phyloP scores from a whole-genome alignment of 371 early-diverging fungal genomes.

The Synchytrium microbalum region DNA sequence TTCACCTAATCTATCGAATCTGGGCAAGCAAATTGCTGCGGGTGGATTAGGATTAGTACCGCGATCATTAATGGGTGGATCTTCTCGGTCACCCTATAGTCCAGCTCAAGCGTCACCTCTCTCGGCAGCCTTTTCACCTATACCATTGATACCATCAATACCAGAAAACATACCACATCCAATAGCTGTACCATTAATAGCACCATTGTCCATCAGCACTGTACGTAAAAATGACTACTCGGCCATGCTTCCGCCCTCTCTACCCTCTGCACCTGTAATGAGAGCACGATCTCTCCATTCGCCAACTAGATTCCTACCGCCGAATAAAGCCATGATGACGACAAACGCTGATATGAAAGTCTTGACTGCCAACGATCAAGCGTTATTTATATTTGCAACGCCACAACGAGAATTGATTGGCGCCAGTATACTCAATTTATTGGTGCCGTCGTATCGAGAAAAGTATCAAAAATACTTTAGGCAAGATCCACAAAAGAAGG shows the following conservation, averaged over 20 bases:
- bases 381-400: conserved; percentile 35
- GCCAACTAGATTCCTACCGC: conserved; percentile 52
- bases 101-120: background rate
- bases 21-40: background rate
- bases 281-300: conserved; percentile 33
- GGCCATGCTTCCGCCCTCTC: background rate
- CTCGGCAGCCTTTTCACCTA: background rate
- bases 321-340: conserved; percentile 56
- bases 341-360: conserved; percentile 51
- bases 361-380: conserved; percentile 48
- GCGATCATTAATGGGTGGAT: background rate
- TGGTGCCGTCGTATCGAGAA: conserved; percentile 50
- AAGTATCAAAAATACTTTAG: conserved; percentile 38
- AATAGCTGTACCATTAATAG: no score
- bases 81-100: background rate
- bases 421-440: conserved; percentile 42
- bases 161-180: no score
- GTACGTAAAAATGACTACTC: background rate
- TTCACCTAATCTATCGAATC: background rate
- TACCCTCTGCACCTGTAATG: background rate
- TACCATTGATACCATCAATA: background rate
- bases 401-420: conserved; percentile 43
- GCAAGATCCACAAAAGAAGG: conserved; percentile 19
- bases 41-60: background rate
- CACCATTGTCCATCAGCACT: background rate